A percentile compares a stretch with the other conserved stretches of the same genome.
These are phyloP conservation scores for Zygoascus bituminiphila DNA, from an alignment of 805 yeast species.

Conservation along the genomic window DNA sequence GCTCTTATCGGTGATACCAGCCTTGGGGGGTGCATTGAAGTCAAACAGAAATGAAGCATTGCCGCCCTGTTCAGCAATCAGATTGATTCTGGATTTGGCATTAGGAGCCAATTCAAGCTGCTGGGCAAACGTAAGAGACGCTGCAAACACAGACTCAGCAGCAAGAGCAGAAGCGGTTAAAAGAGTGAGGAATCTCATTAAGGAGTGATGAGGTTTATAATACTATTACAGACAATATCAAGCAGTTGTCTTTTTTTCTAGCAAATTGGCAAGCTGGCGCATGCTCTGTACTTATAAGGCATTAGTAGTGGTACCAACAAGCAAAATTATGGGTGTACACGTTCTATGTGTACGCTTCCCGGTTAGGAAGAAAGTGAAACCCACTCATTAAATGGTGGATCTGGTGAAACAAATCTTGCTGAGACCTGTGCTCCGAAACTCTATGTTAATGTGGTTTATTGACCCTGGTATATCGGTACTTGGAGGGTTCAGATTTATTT, in stretches of 20 bases:
- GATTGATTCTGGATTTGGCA: slow-evolving; percentile 7
- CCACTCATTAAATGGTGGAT: too few species aligned
- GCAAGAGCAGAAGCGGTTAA: neutral
- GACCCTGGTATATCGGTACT: too few species aligned
- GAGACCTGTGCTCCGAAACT: too few species aligned
- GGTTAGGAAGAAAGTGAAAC: too few species aligned
- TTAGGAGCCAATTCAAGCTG: slow-evolving; percentile 1
- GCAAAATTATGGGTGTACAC: too few species aligned
- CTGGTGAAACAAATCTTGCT: too few species aligned
- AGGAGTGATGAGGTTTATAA: neutral
- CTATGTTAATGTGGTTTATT: too few species aligned
- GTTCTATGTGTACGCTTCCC: too few species aligned
- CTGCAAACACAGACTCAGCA: neutral
- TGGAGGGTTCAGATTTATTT: too few species aligned
- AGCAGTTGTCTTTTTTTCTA: too few species aligned
- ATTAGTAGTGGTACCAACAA: neutral
- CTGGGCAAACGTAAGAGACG: neutral
- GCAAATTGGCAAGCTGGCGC: neutral
- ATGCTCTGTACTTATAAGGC: neutral
- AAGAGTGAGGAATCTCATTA: neutral
- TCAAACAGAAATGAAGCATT: slow-evolving; percentile 15
- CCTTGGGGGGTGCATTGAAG: slow-evolving; percentile 13
- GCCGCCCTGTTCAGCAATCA: slow-evolving; percentile 12
- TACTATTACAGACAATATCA: too few species aligned
- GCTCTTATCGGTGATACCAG: slow-evolving; percentile 1